These are phyloP conservation scores for Geotrichum ghanense DNA, from an alignment of 805 yeast genomes.

Conservation along the genomic window DNA sequence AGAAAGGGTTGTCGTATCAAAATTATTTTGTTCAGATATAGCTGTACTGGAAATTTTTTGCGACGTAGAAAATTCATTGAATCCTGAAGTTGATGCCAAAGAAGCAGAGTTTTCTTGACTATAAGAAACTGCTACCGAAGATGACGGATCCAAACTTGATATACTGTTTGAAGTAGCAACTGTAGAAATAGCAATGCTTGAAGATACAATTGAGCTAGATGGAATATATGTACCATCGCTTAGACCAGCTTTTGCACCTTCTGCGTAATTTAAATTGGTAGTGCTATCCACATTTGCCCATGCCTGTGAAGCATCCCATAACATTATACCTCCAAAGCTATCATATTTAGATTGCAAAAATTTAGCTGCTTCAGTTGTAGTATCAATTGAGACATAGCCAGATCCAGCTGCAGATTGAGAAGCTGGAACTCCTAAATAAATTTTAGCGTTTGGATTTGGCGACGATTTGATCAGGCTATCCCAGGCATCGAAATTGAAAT, in stretches of 20 bases:
- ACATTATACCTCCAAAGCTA: slow-evolving; percentile 53
- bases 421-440: slow-evolving; percentile 58
- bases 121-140: too few species aligned
- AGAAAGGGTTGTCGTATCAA: too few species aligned
- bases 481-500: slow-evolving; percentile 41
- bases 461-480: slow-evolving; percentile 35
- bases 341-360: slow-evolving; percentile 15
- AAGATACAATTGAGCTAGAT: background rate
- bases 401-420: slow-evolving; percentile 38
- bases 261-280: slow-evolving; percentile 29
- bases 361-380: slow-evolving; percentile 16
- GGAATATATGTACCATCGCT: background rate
- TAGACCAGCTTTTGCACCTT: slow-evolving; percentile 34
- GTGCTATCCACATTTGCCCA: slow-evolving; percentile 10
- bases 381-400: slow-evolving; percentile 42
- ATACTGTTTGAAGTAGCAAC: too few species aligned
- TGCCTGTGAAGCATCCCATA: slow-evolving; percentile 74
- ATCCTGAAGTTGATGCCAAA: too few species aligned
- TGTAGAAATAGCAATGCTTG: background rate
- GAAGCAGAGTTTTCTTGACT: too few species aligned
- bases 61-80: too few species aligned
- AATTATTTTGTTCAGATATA: too few species aligned
- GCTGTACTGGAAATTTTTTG: too few species aligned
- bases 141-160: too few species aligned
- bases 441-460: slow-evolving; percentile 39